A percentile compares a stretch with the other conserved stretches of the same genome.
These are phyloP conservation scores for Pyrenula aspistea DNA, from an alignment of 495 filamentous ascomycete genomes.

Conservation along the genomic window DNA sequence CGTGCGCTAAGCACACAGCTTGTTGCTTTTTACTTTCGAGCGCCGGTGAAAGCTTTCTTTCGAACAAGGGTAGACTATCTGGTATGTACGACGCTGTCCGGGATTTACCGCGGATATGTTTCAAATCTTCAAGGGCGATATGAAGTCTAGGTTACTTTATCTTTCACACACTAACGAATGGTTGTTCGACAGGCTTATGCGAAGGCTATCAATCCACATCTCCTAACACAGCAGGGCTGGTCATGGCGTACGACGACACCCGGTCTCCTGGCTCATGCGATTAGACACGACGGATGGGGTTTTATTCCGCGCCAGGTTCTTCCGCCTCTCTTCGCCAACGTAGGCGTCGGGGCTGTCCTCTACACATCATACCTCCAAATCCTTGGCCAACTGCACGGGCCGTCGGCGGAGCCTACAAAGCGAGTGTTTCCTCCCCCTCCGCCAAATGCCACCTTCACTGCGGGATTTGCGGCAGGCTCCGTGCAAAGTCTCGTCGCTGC, in stretches of 20 bases:
- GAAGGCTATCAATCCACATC: conserved; percentile 52
- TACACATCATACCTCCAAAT: conserved; percentile 83
- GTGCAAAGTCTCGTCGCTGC: conserved; percentile 74
- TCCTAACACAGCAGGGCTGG: conserved; percentile 37
- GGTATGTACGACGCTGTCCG: conserved; percentile 3
- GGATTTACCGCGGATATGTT: conserved; percentile 28
- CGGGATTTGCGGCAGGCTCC: conserved; percentile 65
- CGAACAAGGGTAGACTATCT: conserved; percentile 75
- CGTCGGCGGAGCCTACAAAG: conserved; percentile 53
- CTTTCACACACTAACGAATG: background rate
- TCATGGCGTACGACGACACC: conserved; percentile 67
- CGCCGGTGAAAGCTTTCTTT: conserved; percentile 84
- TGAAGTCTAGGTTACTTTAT: background rate
- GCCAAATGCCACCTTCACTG: conserved; percentile 52
- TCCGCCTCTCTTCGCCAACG: conserved; percentile 76
- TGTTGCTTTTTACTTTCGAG: conserved; percentile 80
- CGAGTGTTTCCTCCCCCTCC: conserved; percentile 66
- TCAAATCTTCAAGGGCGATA: conserved; percentile 8
- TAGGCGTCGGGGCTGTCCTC: conserved; percentile 66
- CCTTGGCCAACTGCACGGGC: conserved; percentile 59
- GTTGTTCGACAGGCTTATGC: conserved; percentile 42
- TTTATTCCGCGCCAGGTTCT: conserved; percentile 83
- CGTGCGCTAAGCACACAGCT: conserved; percentile 68
- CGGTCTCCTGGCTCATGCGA: conserved; percentile 65
- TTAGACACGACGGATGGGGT: conserved; percentile 69